Evolutionary conservation across 768 basidiomycete genomes (phyloP), one percentile per base, ranked within the genome.

Genomic region (Rhizopogon vinicolor): DNA sequence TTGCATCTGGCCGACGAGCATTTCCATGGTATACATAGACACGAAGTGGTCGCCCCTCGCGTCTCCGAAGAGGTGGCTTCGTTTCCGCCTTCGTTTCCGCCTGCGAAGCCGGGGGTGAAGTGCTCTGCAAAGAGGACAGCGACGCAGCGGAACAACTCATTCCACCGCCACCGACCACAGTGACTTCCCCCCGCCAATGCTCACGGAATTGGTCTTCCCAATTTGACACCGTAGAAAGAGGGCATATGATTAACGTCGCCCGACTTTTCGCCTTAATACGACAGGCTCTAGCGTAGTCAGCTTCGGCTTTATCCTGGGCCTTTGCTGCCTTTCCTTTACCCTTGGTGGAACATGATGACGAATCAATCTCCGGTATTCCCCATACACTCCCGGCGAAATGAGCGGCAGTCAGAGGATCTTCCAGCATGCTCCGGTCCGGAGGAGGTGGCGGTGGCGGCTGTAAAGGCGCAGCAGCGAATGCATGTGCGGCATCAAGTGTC

Each of bases 171-270:
- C 95, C 93, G 52, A 88, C 78, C 41, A 97, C 87, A 22, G 78
- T 77, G 3, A 97, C 93, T 53, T 87, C 83, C 7, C 94, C 94
- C 59, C 82, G 83, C 94, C 94, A 98, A 68, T 99, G 97, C 67
- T 99, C 97, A 55, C 89, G 84, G 65, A 99, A 93, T 70, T 99
- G 97, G 54, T 96, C 93, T 73, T 99, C 97, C 97, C 97, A 99
- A 65, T 98, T 98, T 46, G 91, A 85, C 2, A 99, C 93, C 5
- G 97, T 99, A 10, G 93, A 94, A 39, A 99, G 78, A 7, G 97
- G 97, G 64, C 97, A 98, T 29, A 99, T 82, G 63, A 99, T 92
- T n/a, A 99, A 74, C 6, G 97, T 98, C 18, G 89, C 97, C 35
- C 93, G 84, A 63, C 89, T 91, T 61, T 85, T 87, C 37, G 79